Conservation (phyloP, 2,329 filamentous ascomycete genomes). For the Phialophora verrucosa region DNA sequence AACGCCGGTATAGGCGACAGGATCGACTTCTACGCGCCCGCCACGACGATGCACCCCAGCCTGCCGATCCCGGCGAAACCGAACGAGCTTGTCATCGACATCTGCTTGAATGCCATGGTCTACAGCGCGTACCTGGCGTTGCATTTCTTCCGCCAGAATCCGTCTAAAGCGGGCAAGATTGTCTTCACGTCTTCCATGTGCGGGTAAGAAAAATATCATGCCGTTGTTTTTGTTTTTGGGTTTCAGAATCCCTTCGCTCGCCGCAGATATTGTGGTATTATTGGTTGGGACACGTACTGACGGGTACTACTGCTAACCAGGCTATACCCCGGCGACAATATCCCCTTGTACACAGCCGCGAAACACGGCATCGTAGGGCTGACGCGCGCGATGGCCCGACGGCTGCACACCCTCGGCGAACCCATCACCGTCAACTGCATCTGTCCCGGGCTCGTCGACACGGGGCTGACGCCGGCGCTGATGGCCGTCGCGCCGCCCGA, state of each 20-base stretch:
- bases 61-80: slow-evolving; percentile 11
- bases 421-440: slow-evolving; percentile 21
- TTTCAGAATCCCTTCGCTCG: no score
- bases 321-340: slow-evolving; percentile 18
- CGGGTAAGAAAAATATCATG: no score
- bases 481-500: slow-evolving; percentile 17
- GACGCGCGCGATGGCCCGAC: slow-evolving; percentile 15
- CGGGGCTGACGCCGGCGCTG: slow-evolving; percentile 5
- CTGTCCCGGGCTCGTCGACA: slow-evolving; percentile 18
- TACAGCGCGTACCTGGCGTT: slow-evolving; percentile 20
- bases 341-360: slow-evolving; percentile 14
- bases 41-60: not conserved
- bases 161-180: slow-evolving; percentile 21
- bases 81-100: slow-evolving; percentile 20
- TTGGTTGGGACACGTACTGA: no score
- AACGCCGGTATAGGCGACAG: slow-evolving; percentile 20
- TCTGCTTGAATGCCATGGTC: slow-evolving; percentile 23
- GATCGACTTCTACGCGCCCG: slow-evolving; percentile 12
- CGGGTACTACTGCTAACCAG: not conserved
- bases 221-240: no score
- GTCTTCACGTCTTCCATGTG: slow-evolving; percentile 21
- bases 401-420: slow-evolving; percentile 4
- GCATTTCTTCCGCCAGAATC: slow-evolving; percentile 20
- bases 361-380: slow-evolving; percentile 17
- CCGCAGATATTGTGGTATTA: no score